Evolutionary conservation across 2,329 filamentous ascomycete species (phyloP), one percentile per base, ranked within the genome.

Genomic region (Colletotrichum sidae): DNA sequence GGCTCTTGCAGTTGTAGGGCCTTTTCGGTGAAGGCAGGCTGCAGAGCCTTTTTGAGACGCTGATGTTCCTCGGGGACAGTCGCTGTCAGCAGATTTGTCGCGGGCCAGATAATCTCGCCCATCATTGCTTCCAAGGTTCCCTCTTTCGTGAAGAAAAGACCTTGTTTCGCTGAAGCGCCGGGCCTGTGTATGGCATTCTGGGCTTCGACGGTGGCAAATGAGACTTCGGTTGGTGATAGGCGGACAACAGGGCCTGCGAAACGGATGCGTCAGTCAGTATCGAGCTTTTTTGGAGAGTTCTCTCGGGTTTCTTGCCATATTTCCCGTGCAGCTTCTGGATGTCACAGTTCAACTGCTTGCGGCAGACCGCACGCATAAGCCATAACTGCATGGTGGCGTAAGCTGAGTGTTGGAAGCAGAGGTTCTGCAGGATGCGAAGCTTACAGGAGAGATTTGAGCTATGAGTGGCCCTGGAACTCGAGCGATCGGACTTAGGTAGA

Each of bases 61-160:
- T 50, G 44, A 25, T 61, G 58, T 11, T 61, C 58, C 6, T 45
- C 11, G 8, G 52, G 44, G 15, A 34, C 8, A 2, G 58, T 38
- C 10, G 38, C 44, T 7, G 58, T 61, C 2, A 61, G 51, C 3
- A 61, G 58, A 38, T 61, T 61, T n/a, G 42, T 38, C 15, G 58
- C 58, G 2, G 58, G 51, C 58, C 58, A 61, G 11, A 61, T 55
- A 10, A 61, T 61, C 11, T 61, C 44, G 8, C 58, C 58, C 51
- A 61, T 61, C 51, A 61, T 55, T 12, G 58, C 51, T 35, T 61
- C 58, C 13, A 61, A 15, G 17, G 58, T 61, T n/a, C 38, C 51
- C 7, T 55, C 58, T 44, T 61, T 61, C 5, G 58, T 61, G 15
- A 60, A 55, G 9, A 55, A 60, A 2, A 25, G 3, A 5, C 11